Percentiles rank a stretch among this genome's conserved stretches.
These are phyloP conservation scores for Trypanosoma cruzi DNA, from an alignment of 208 protist genomes.

Conservation along the genomic window DNA sequence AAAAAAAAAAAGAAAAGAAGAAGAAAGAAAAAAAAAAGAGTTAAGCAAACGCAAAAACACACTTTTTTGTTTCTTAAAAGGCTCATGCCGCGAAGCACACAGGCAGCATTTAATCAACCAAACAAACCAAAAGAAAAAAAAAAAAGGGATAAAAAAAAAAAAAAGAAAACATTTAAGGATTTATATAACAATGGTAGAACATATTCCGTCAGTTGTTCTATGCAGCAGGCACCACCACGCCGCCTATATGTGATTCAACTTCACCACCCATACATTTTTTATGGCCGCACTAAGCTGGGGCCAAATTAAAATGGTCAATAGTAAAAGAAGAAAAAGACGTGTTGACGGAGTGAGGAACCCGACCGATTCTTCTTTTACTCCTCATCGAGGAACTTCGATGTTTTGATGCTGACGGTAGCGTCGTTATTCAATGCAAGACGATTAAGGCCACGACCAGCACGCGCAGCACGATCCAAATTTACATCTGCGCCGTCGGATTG, in stretches of 20 bases:
- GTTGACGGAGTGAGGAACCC: background rate
- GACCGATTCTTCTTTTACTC: constrained; percentile 27
- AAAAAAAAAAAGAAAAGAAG: background rate
- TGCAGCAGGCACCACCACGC: constrained; percentile 1
- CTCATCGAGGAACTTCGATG: constrained; percentile 73
- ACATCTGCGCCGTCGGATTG: constrained; percentile 76
- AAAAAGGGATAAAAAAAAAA: constrained; percentile 2
- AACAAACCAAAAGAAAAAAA: constrained; percentile 2
- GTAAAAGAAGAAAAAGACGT: background rate
- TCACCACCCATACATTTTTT: background rate
- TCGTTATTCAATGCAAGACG: constrained; percentile 25
- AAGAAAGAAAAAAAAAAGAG: background rate
- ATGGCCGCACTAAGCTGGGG: background rate
- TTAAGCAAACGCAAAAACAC: constrained; percentile 4
- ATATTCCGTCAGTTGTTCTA: constrained; percentile 7
- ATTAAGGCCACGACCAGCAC: constrained; percentile 61
- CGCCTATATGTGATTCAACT: background rate
- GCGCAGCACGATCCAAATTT: constrained; percentile 57
- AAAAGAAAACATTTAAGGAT: background rate
- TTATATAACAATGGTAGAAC: too few relatives aligned
- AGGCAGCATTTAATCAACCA: too few relatives aligned
- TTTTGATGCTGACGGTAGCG: constrained; percentile 29
- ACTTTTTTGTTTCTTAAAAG: background rate
- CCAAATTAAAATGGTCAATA: too few relatives aligned
- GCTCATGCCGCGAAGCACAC: too few relatives aligned